phyloP scores from a whole-genome alignment of 495 filamentous ascomycete genomes.

The Podospora bellae-mahoneyi region DNA sequence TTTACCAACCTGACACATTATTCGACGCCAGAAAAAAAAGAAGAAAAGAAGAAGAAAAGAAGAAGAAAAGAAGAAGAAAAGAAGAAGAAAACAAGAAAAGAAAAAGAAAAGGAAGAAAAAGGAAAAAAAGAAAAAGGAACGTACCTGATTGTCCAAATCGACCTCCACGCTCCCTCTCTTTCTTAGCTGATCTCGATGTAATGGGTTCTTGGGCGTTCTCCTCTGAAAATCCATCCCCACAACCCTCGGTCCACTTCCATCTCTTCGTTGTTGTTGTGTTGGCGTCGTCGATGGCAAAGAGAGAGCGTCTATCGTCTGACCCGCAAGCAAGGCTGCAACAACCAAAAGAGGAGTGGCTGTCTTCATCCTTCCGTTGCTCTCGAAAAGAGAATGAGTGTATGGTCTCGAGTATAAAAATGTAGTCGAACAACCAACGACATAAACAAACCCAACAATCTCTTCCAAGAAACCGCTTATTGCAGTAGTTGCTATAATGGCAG shows the following conservation, averaged over 20 bases:
- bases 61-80: too few species aligned
- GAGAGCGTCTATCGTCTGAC: slow-evolving; percentile 17
- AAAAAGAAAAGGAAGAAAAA: too few species aligned
- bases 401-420: neutral
- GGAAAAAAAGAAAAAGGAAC: neutral
- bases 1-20: neutral
- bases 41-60: too few species aligned
- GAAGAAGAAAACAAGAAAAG: too few species aligned
- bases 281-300: slow-evolving; percentile 20
- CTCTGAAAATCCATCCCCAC: slow-evolving; percentile 49
- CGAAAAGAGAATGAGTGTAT: neutral
- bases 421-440: neutral
- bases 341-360: slow-evolving; percentile 18
- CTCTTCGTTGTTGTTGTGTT: slow-evolving; percentile 19
- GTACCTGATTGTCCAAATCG: slow-evolving; percentile 49
- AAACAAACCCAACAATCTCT: neutral
- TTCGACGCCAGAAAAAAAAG: too few species aligned
- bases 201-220: slow-evolving; percentile 38
- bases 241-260: slow-evolving; percentile 33
- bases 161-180: slow-evolving; percentile 42
- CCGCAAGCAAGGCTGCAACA: slow-evolving; percentile 23
- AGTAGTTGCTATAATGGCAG: neutral
- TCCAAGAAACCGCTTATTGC: neutral
- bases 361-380: slow-evolving; percentile 23
- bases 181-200: slow-evolving; percentile 44